Evolutionary conservation across 2,329 filamentous ascomycete species (phyloP).

Genomic region (Fusarium dimerum): DNA sequence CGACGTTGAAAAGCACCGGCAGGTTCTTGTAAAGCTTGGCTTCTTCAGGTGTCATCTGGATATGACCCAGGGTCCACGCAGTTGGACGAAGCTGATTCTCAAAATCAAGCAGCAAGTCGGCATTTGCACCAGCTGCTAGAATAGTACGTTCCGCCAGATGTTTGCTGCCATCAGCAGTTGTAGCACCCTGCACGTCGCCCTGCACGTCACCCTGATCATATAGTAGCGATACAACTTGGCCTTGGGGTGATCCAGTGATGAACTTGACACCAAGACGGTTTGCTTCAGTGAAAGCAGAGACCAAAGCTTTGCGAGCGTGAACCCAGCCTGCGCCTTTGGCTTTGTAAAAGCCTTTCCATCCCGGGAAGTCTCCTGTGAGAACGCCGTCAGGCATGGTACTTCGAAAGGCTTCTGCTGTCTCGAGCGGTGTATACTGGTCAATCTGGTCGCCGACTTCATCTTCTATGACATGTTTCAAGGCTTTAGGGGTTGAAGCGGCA

Average conservation of each 20-base stretch:
- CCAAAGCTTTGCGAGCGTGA: slow-evolving; percentile 17
- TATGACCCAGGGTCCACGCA: slow-evolving; percentile 13
- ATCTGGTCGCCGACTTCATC: slow-evolving; percentile 13
- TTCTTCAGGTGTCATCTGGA: slow-evolving; percentile 17
- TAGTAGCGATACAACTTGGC: background rate
- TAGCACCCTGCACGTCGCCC: slow-evolving; percentile 15
- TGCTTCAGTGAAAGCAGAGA: slow-evolving; percentile 15
- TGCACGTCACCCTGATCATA: slow-evolving; percentile 10
- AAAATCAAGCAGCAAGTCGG: slow-evolving; percentile 15
- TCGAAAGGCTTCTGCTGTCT: slow-evolving; percentile 12
- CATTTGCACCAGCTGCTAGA: slow-evolving; percentile 9
- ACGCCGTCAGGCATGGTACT: slow-evolving; percentile 15
- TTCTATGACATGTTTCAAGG: slow-evolving; percentile 9
- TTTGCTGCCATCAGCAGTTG: slow-evolving; percentile 6
- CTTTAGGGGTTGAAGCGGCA: slow-evolving; percentile 10
- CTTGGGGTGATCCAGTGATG: slow-evolving; percentile 8
- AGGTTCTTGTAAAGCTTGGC: slow-evolving; percentile 9
- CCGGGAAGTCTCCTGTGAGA: slow-evolving; percentile 10
- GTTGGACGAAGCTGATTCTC: slow-evolving; percentile 22
- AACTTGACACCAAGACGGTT: slow-evolving; percentile 11
- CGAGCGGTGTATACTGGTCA: slow-evolving; percentile 6
- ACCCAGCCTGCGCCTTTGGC: slow-evolving; percentile 14
- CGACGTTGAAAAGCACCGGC: slow-evolving; percentile 18
- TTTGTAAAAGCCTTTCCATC: slow-evolving; percentile 17
- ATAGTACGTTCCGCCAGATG: slow-evolving; percentile 9